phyloP scores from a whole-genome alignment of 306 rosid species.

The Casuarina equisetifolia region DNA sequence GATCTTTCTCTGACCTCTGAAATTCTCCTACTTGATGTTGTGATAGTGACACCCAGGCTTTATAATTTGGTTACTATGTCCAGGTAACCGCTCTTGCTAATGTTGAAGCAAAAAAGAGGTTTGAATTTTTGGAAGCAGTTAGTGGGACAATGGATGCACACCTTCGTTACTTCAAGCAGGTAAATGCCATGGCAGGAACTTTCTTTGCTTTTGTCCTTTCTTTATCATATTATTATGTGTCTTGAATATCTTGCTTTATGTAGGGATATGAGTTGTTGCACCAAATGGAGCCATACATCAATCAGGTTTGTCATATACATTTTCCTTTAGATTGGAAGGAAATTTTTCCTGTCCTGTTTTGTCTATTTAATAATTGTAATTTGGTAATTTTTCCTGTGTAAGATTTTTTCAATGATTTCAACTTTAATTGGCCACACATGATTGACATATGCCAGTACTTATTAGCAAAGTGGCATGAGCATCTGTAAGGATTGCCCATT shows the following conservation, averaged over 20 bases:
- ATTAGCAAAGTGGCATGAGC: background rate
- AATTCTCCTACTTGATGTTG: background rate
- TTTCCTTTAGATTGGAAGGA: background rate
- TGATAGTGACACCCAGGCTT: background rate
- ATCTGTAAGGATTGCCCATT: background rate
- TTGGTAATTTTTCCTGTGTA: background rate
- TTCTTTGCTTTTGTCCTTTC: conserved; percentile 15
- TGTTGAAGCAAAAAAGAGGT: conserved; percentile 98
- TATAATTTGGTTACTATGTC: conserved; percentile 31
- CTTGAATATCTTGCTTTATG: conserved; percentile 15
- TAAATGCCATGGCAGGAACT: conserved; percentile 29
- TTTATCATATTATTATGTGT: conserved; percentile 14
- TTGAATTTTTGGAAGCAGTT: conserved; percentile 97
- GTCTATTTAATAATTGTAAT: conserved; percentile 1
- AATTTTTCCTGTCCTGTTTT: background rate
- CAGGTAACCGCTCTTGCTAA: conserved; percentile 92
- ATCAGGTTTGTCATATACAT: conserved; percentile 63
- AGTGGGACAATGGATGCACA: conserved; percentile 99
- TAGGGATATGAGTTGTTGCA: conserved; percentile 70
- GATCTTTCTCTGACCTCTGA: conserved; percentile 2
- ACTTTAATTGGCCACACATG: background rate
- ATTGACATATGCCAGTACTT: background rate
- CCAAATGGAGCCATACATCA: conserved; percentile 84
- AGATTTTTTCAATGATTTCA: background rate
- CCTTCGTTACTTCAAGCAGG: conserved; percentile 99